Percentiles rank a stretch among this genome's conserved stretches.
phyloP scores from a whole-genome alignment of 768 basidiomycete genomes.

The Psilocybe azurescens region DNA sequence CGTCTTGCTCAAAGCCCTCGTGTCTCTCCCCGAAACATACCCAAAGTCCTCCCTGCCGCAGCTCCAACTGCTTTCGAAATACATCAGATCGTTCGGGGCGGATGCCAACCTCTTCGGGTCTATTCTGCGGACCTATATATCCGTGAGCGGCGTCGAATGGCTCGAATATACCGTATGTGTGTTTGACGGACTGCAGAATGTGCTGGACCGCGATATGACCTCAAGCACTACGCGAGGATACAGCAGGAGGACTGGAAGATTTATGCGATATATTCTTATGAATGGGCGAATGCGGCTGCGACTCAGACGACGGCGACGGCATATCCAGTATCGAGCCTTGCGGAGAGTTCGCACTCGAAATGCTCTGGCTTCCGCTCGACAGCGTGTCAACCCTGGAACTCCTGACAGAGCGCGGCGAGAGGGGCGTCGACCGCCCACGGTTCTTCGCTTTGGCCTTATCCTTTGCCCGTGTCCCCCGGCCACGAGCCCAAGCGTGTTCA shows the following conservation, averaged over 20 bases:
- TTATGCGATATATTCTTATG: conserved; percentile 58
- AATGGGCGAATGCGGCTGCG: conserved; percentile 57
- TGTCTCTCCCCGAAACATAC: no score
- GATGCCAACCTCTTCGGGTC: no score
- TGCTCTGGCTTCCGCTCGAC: conserved; percentile 63
- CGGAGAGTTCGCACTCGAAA: conserved; percentile 76
- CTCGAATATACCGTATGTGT: conserved; percentile 75
- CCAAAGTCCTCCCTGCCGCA: no score
- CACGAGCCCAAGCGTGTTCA: conserved; percentile 74
- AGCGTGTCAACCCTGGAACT: conserved; percentile 40
- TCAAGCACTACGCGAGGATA: conserved; percentile 60
- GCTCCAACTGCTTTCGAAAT: no score
- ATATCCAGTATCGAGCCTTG: conserved; percentile 84
- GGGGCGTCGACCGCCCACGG: conserved; percentile 46
- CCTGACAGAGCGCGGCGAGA: conserved; percentile 39
- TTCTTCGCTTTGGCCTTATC: conserved; percentile 30
- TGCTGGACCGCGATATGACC: conserved; percentile 62
- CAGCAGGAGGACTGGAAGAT: conserved; percentile 64
- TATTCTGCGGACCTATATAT: no score
- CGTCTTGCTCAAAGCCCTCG: conserved; percentile 42
- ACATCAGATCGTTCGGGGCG: no score
- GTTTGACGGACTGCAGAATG: conserved; percentile 85
- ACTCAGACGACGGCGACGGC: conserved; percentile 71
- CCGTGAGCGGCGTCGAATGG: conserved; percentile 41
- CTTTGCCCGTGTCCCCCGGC: conserved; percentile 43